Base-by-base conservation (phyloP, 2,329 filamentous ascomycete genomes). In the Fusarium neocosmosporiellum region DNA sequence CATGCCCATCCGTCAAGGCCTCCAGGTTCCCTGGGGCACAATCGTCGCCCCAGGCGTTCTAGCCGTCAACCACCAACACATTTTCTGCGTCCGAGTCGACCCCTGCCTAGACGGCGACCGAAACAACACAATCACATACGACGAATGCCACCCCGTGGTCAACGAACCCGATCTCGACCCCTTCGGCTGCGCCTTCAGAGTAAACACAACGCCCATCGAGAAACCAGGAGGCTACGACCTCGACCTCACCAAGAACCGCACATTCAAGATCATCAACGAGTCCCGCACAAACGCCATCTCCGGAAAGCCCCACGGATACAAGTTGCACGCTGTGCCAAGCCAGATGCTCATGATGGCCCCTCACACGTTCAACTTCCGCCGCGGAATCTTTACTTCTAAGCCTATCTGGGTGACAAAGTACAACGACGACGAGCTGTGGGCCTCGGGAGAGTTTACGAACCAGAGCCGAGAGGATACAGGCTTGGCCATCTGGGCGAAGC, bases 61-160 rank as follows among this genome's bases (percentile, higher is more conserved):
- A 7, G 90, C 89, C 0, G 88, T 88, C 50, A 89, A 91, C 76
- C 90, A 92, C 74, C 90, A 92, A 75, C 90, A 92, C 79, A 84
- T 92, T 59, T 92, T 92, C 77, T 86, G 84, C 20, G 77, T 88
- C 43, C 85, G 89, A 4, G 86, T 92, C 29, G 90, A 92, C 71
- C 89, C 89, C 0, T 86, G 87, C 20, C 83, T 92, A 57, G 89
- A 91, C 74, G 89, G 89, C 7, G 81, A 81, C 6, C 90, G 80
- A 6, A 91, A 91, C 7, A 73, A 68, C 63, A 71, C 67, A 4
- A 59, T 74, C 7, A 33, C 59, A 1, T 68, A 72, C 33, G 71
- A 70, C 7, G 66, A 70, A 9, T 67, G 64, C 34, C 31, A 60
- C 18, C 62, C 69, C 9, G 63, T 69, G 1, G 14, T 48, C 70